These are phyloP conservation scores for Podila verticillata DNA, from an alignment of 192 early-diverging fungal species.

Conservation along the genomic window DNA sequence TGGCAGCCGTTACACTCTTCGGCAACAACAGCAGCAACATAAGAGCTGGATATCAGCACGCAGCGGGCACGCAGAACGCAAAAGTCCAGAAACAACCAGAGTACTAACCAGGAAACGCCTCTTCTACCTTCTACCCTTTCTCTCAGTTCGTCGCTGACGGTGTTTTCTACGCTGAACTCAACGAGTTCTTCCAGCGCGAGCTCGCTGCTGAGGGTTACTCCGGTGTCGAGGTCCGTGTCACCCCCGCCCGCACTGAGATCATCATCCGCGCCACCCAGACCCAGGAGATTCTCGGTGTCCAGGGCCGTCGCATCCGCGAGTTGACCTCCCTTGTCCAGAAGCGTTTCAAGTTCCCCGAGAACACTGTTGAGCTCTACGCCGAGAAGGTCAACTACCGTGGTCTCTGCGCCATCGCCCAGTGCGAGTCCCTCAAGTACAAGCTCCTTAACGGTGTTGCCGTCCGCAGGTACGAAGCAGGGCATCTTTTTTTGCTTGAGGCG, in stretches of 20 bases:
- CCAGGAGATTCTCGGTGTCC: conserved; percentile 97
- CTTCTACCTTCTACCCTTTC: neutral
- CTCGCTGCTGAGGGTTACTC: conserved; percentile 98
- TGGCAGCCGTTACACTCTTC: neutral
- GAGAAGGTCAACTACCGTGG: conserved; percentile 97
- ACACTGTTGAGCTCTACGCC: conserved; percentile 98
- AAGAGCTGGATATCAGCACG: neutral
- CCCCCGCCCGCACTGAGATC: conserved; percentile 98
- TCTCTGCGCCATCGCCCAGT: conserved; percentile 98
- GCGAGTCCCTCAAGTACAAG: conserved; percentile 98
- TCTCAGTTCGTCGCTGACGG: conserved; percentile 98
- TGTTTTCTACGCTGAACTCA: conserved; percentile 99
- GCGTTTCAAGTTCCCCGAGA: conserved; percentile 99
- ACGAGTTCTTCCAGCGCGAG: conserved; percentile 99
- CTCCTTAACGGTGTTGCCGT: conserved; percentile 96
- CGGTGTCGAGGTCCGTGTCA: conserved; percentile 99
- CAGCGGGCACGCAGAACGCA: neutral
- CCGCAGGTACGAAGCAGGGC: conserved; percentile 61
- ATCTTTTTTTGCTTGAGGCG: conserved; percentile 22
- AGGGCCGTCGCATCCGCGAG: conserved; percentile 98
- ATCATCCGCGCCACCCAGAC: conserved; percentile 99
- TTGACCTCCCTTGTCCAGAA: conserved; percentile 98
- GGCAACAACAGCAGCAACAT: neutral
- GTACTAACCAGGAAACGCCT: neutral
- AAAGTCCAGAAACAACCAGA: neutral